Conservation (phyloP, 2,329 filamentous ascomycete species). For the Pseudogymnoascus sp. region DNA sequence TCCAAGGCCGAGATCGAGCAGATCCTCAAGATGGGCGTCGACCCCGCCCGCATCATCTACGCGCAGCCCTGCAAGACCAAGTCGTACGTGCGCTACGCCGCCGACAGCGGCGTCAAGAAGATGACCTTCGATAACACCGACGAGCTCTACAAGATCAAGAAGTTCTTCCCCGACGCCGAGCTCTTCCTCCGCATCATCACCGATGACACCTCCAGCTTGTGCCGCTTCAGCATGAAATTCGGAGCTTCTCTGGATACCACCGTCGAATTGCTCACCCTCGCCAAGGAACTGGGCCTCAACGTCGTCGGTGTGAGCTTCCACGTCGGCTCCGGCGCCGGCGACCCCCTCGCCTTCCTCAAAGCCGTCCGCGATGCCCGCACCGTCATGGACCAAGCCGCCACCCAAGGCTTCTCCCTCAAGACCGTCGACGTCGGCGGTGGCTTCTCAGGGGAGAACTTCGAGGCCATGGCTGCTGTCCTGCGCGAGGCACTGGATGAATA, state of each 20-base stretch:
- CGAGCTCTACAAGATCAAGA: conserved; percentile 96
- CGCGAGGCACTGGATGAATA: conserved; percentile 75
- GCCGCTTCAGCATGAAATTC: conserved; percentile 95
- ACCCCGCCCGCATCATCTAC: conserved; percentile 91
- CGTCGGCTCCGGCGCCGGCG: conserved; percentile 90
- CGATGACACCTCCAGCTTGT: conserved; percentile 90
- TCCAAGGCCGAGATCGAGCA: conserved; percentile 97
- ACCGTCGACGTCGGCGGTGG: conserved; percentile 92
- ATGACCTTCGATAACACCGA: conserved; percentile 99
- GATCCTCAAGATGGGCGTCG: conserved; percentile 74
- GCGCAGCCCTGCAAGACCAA: conserved; percentile 99
- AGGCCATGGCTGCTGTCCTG: conserved; percentile 78
- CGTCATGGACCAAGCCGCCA: conserved; percentile 79
- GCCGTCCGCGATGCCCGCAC: conserved; percentile 82
- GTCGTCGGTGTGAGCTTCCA: conserved; percentile 97
- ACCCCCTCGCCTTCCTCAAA: conserved; percentile 85
- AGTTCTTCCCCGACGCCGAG: conserved; percentile 81
- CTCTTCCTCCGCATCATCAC: conserved; percentile 92
- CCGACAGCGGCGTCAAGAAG: conserved; percentile 78
- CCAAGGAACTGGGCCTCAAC: conserved; percentile 76
- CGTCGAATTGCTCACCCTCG: conserved; percentile 68
- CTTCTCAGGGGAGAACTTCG: conserved; percentile 86
- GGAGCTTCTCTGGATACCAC: conserved; percentile 83
- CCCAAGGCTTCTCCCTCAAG: conserved; percentile 72
- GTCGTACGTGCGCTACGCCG: conserved; percentile 90